Evolutionary conservation across 2,329 filamentous ascomycete species (phyloP).

Genomic region (Pseudocercospora fijiensis): DNA sequence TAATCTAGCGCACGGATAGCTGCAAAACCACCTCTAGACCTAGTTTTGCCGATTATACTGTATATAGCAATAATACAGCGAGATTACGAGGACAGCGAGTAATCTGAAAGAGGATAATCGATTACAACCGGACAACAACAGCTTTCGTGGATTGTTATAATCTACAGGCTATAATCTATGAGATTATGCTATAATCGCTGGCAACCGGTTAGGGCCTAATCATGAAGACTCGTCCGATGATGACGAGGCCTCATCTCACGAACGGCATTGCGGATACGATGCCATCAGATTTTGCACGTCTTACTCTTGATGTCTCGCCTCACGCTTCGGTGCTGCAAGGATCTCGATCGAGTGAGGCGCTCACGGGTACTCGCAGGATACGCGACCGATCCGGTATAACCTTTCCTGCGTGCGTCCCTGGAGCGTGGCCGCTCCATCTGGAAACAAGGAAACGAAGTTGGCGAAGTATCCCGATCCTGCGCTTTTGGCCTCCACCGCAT

Average conservation of each 20-base stretch:
- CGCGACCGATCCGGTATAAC: not conserved
- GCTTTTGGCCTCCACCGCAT: not conserved
- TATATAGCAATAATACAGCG: no score
- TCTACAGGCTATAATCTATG: no score
- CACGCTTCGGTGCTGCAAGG: not conserved
- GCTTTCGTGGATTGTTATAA: no score
- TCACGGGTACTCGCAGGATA: not conserved
- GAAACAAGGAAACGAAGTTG: no score
- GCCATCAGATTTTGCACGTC: not conserved
- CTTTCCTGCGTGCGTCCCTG: not conserved
- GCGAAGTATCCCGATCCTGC: not conserved
- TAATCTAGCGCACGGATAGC: no score
- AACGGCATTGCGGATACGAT: not conserved
- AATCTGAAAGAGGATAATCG: no score
- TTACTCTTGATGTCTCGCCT: not conserved
- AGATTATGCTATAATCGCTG: no score
- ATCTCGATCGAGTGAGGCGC: constrained; percentile 5
- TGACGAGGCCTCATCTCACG: not conserved
- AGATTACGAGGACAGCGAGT: no score
- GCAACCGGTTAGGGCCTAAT: not conserved
- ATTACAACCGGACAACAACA: no score
- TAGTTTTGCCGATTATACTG: no score
- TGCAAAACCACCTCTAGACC: no score
- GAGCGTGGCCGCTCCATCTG: not conserved
- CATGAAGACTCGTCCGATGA: not conserved